Evolutionary conservation across 1,284 basidiomycete species (phyloP).

Genomic region (Cryptococcus sp.): DNA sequence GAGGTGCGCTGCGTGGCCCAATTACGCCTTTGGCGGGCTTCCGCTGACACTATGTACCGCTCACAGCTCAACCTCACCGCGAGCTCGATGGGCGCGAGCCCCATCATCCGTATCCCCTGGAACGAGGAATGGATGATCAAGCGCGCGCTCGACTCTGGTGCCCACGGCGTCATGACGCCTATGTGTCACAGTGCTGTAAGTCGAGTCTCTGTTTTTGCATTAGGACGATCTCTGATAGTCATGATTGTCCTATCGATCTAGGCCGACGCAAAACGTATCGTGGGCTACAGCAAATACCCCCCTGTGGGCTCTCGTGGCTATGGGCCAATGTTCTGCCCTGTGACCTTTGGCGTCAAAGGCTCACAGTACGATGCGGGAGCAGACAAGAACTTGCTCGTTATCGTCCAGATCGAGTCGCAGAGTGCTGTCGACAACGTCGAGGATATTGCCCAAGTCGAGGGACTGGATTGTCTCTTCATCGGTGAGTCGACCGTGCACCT

Average conservation of each 20-base stretch:
- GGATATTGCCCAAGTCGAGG: conserved; percentile 65
- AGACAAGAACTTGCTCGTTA: conserved; percentile 63
- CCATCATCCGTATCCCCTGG: conserved; percentile 48
- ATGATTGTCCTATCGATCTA: too few species aligned
- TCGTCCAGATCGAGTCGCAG: conserved; percentile 68
- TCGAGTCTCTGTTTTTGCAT: neutral
- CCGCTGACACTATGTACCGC: neutral
- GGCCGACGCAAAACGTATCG: conserved; percentile 32
- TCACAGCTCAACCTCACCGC: conserved; percentile 31
- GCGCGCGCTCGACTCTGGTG: conserved; percentile 51
- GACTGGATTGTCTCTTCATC: conserved; percentile 66
- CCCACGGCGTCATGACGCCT: conserved; percentile 41
- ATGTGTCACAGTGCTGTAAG: conserved; percentile 38
- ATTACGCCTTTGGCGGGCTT: neutral
- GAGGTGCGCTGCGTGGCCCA: conserved; percentile 17
- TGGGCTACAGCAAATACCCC: conserved; percentile 37
- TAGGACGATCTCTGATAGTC: too few species aligned
- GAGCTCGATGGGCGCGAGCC: conserved; percentile 36
- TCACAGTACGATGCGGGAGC: conserved; percentile 62
- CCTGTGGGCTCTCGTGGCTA: conserved; percentile 37
- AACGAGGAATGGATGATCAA: conserved; percentile 49
- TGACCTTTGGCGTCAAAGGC: conserved; percentile 28
- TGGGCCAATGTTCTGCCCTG: conserved; percentile 37
- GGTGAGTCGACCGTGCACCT: conserved; percentile 46
- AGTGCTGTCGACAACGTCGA: conserved; percentile 65